Evolutionary conservation across 2,329 filamentous ascomycete genomes (phyloP).

Genomic region (Thelonectria olida): DNA sequence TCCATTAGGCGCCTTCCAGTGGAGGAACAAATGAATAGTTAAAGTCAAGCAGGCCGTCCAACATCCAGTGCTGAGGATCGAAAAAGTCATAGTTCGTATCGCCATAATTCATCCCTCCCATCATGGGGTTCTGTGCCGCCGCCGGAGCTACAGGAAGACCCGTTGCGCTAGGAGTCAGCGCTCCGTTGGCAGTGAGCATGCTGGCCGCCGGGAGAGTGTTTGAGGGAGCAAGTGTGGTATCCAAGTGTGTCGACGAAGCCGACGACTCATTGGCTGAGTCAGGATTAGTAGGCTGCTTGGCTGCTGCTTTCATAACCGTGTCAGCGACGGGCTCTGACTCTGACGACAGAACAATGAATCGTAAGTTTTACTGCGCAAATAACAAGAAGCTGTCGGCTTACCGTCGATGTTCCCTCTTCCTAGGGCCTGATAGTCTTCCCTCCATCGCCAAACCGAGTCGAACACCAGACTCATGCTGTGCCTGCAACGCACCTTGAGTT

Average conservation of each 20-base stretch:
- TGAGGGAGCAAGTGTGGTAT: slow-evolving; percentile 64
- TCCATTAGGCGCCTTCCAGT: slow-evolving; percentile 59
- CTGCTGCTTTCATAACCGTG: slow-evolving; percentile 55
- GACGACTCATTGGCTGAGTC: slow-evolving; percentile 81
- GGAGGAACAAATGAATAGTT: slow-evolving; percentile 71
- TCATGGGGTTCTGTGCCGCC: slow-evolving; percentile 55
- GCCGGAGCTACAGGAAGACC: slow-evolving; percentile 52
- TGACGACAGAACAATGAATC: slow-evolving; percentile 23
- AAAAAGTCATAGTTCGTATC: slow-evolving; percentile 86
- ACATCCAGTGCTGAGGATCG: slow-evolving; percentile 91
- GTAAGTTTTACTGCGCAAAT: slow-evolving; percentile 34
- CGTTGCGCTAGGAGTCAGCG: slow-evolving; percentile 60
- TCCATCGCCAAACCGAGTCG: slow-evolving; percentile 87
- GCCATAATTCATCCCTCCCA: slow-evolving; percentile 65
- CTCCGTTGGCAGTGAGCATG: slow-evolving; percentile 59
- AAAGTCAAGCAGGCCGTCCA: slow-evolving; percentile 86
- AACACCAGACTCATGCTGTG: slow-evolving; percentile 89
- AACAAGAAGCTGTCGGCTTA: slow-evolving; percentile 53
- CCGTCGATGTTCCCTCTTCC: slow-evolving; percentile 76
- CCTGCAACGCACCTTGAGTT: slow-evolving; percentile 83
- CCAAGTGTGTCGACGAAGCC: slow-evolving; percentile 72
- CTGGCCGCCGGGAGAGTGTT: slow-evolving; percentile 52
- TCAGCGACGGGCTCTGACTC: slow-evolving; percentile 32
- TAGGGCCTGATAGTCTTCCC: slow-evolving; percentile 79
- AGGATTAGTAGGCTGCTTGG: slow-evolving; percentile 87